These are phyloP conservation scores for Antitrichia curtipendula DNA, from an alignment of 225 moss, liverwort and hornwort species.

Conservation along the genomic window DNA sequence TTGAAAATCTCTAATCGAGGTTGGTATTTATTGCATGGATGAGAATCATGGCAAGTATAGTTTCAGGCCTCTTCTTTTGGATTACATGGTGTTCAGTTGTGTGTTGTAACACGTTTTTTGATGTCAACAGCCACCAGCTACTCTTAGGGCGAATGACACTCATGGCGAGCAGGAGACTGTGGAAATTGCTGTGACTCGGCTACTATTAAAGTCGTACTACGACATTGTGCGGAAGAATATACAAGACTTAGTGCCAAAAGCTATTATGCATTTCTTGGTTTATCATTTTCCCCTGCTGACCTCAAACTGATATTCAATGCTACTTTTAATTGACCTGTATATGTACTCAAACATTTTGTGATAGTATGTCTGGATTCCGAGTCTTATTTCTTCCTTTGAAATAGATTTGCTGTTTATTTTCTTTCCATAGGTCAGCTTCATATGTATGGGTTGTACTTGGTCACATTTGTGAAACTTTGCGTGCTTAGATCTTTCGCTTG, in stretches of 20 bases:
- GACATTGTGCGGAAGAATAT: conserved; percentile 95
- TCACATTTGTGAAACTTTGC: background rate
- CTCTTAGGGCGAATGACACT: conserved; percentile 80
- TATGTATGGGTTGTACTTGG: background rate
- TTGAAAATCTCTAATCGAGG: background rate
- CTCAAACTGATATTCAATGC: background rate
- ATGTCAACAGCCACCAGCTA: conserved; percentile 67
- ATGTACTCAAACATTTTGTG: background rate
- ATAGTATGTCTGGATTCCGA: background rate
- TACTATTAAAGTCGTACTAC: conserved; percentile 92
- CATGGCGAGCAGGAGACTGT: conserved; percentile 95
- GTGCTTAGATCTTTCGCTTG: background rate
- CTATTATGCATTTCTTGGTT: conserved; percentile 99
- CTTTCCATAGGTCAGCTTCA: background rate
- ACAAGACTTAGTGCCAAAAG: conserved; percentile 95
- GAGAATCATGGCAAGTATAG: background rate
- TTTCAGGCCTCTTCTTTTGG: background rate
- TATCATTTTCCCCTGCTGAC: background rate
- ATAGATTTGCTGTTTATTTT: background rate
- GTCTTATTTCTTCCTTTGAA: background rate
- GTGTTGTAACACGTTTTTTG: background rate
- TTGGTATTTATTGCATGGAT: background rate
- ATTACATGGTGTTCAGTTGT: background rate
- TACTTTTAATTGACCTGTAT: background rate
- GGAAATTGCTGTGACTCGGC: conserved; percentile 86